Evolutionary conservation across 805 yeast genomes (phyloP).

Genomic region (Wickerhamiella cacticola): DNA sequence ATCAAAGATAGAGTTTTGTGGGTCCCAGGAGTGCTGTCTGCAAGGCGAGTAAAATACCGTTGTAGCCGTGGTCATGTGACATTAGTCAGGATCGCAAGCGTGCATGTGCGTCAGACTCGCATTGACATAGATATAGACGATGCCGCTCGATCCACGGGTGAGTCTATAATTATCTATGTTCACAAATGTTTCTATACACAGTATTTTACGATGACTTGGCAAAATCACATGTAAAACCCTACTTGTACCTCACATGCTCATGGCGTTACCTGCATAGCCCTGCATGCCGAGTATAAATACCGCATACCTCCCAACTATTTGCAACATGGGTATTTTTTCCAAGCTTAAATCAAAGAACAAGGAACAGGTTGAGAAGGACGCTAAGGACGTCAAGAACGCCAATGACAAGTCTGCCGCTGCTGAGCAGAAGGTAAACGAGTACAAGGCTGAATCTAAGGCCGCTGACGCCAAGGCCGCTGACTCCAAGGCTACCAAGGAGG

Average conservation of each 20-base stretch:
- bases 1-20: background rate
- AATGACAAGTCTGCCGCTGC: background rate
- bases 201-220: too few species aligned
- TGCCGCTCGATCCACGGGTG: background rate
- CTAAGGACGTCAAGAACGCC: slow-evolving; percentile 2
- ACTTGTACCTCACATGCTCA: background rate
- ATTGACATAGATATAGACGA: background rate
- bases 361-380: background rate
- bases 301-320: background rate
- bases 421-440: background rate
- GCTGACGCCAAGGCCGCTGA: background rate
- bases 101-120: background rate
- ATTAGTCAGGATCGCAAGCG: slow-evolving; percentile 4
- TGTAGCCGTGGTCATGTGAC: background rate
- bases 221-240: too few species aligned
- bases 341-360: slow-evolving; percentile 5
- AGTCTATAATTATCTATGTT: too few species aligned
- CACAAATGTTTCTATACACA: too few species aligned
- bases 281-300: slow-evolving; percentile 7
- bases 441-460: background rate
- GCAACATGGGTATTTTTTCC: slow-evolving; percentile 7
- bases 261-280: slow-evolving; percentile 1
- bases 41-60: too few species aligned
- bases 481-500: background rate
- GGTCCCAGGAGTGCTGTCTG: background rate